Percentiles rank a stretch among this genome's conserved stretches.
Conservation (phyloP, 441 rosid species). For the Theobroma grandiflorum region DNA sequence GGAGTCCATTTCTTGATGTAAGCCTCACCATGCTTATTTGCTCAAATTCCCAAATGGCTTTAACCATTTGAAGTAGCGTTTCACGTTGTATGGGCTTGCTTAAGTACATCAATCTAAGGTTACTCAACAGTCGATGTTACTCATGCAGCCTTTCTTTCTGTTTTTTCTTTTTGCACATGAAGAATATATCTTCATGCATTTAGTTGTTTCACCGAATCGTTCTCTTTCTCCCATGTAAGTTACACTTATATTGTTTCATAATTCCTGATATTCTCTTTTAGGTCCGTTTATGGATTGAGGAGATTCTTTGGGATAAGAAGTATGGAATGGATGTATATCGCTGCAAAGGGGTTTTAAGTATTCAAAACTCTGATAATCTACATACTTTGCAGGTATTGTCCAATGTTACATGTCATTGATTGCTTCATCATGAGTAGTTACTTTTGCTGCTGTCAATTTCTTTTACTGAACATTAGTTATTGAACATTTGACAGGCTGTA, state of each 20-base stretch:
- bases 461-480: slow-evolving; percentile 20
- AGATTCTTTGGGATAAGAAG: slow-evolving; percentile 91
- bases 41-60: background rate
- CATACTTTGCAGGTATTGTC: slow-evolving; percentile 87
- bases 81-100: background rate
- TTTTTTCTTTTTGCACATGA: too few species aligned
- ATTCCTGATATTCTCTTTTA: slow-evolving; percentile 33
- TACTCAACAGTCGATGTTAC: background rate
- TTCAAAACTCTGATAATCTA: slow-evolving; percentile 71
- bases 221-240: background rate
- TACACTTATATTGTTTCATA: slow-evolving; percentile 9
- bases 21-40: background rate
- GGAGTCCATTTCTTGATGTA: background rate
- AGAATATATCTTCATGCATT: background rate
- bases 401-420: slow-evolving; percentile 13
- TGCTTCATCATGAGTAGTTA: slow-evolving; percentile 17
- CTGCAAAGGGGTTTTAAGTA: slow-evolving; percentile 86
- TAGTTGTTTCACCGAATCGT: background rate
- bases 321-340: slow-evolving; percentile 83
- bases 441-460: background rate
- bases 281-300: slow-evolving; percentile 92
- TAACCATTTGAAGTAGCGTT: background rate
- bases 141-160: too few species aligned
- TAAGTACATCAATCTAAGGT: background rate
- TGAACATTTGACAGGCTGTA: slow-evolving; percentile 70